Conservation (phyloP, 768 basidiomycete genomes). For the Pleurotus pulmonarius region DNA sequence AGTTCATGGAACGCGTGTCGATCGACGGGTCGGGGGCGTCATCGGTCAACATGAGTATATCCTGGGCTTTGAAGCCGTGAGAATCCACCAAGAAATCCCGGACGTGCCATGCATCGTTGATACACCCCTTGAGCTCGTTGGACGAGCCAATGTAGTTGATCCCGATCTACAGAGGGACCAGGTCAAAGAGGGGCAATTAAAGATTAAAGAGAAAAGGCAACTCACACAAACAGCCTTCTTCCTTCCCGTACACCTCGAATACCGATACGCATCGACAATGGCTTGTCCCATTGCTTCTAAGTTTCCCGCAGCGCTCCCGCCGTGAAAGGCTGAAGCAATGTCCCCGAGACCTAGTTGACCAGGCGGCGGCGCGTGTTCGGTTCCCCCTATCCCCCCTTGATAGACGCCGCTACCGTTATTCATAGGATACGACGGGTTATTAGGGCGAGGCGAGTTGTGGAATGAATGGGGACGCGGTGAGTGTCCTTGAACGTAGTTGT, state of each 20-base stretch:
- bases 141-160: constrained; percentile 71
- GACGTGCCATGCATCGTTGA: constrained; percentile 77
- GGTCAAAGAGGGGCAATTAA: constrained; percentile 4
- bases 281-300: background rate
- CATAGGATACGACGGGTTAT: background rate
- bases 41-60: constrained; percentile 22
- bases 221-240: constrained; percentile 82
- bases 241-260: constrained; percentile 74
- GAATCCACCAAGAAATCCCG: constrained; percentile 52
- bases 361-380: background rate
- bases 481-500: too few species aligned
- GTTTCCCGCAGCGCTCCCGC: background rate
- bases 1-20: constrained; percentile 28
- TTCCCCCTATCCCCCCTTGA: background rate
- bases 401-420: background rate
- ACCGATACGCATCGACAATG: constrained; percentile 41
- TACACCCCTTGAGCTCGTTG: constrained; percentile 67
- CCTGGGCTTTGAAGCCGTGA: constrained; percentile 13
- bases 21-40: constrained; percentile 42
- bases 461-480: background rate
- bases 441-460: background rate
- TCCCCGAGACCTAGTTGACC: background rate
- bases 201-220: background rate
- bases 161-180: constrained; percentile 50
- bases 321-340: background rate